A percentile compares a stretch with the other conserved stretches of the same genome.
Evolutionary conservation across 208 protist genomes (phyloP).

Genomic region (Trypanosoma boissoni): DNA sequence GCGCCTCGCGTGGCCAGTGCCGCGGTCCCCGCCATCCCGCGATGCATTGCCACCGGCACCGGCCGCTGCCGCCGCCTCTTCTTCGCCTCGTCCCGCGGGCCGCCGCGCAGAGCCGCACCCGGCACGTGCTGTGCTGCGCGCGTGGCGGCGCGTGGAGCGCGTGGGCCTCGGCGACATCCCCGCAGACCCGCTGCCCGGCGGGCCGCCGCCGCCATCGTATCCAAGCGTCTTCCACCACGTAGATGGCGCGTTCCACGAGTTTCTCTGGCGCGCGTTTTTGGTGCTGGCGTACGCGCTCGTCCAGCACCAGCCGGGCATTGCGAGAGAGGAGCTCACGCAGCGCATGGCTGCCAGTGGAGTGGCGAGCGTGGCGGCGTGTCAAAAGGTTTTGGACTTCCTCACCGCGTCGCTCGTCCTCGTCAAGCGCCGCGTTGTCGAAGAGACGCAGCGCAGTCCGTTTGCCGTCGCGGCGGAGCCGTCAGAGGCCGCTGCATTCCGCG

Average conservation of each 20-base stretch:
- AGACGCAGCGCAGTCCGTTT: too few species aligned
- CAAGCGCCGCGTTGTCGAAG: conserved; percentile 6
- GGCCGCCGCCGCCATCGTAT: conserved; percentile 26
- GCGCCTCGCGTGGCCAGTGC: conserved; percentile 24
- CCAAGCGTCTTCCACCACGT: conserved; percentile 86
- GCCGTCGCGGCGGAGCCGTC: too few species aligned
- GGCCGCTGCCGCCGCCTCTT: not conserved
- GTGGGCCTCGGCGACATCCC: conserved; percentile 40
- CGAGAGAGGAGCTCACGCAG: conserved; percentile 35
- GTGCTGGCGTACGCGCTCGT: conserved; percentile 52
- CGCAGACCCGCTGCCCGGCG: conserved; percentile 29
- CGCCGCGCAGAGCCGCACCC: conserved; percentile 12
- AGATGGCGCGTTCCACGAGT: conserved; percentile 73
- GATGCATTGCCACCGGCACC: not conserved
- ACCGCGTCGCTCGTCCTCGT: conserved; percentile 25
- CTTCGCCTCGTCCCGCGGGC: not conserved
- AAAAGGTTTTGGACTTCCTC: conserved; percentile 50
- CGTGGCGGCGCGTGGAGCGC: conserved; percentile 16
- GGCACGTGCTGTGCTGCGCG: conserved; percentile 13
- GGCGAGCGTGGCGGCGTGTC: conserved; percentile 41
- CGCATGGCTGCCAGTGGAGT: conserved; percentile 44
- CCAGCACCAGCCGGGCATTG: conserved; percentile 53
- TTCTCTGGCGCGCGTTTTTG: conserved; percentile 71
- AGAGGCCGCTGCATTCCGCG: not conserved
- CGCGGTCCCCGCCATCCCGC: not conserved